These are phyloP conservation scores for Polyporus arcularius DNA, from an alignment of 768 basidiomycete genomes.

Conservation along the genomic window DNA sequence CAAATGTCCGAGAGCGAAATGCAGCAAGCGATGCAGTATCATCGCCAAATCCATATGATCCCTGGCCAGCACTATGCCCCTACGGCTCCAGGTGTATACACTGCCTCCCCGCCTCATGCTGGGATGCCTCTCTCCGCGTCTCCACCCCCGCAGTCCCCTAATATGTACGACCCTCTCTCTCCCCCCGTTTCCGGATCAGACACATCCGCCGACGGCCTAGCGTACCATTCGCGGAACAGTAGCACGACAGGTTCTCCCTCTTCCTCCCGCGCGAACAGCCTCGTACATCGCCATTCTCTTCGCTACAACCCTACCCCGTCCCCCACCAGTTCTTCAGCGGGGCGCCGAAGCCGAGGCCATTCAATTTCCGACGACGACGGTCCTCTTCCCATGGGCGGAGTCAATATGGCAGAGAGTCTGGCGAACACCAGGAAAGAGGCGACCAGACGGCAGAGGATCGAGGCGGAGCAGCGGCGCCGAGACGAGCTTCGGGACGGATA, in stretches of 20 bases:
- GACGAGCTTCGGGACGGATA: constrained; percentile 92
- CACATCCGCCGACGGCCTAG: constrained; percentile 77
- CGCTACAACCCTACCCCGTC: constrained; percentile 85
- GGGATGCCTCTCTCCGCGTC: constrained; percentile 55
- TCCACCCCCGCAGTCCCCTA: constrained; percentile 74
- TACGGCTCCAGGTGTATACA: constrained; percentile 56
- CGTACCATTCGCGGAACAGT: constrained; percentile 74
- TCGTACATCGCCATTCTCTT: constrained; percentile 69
- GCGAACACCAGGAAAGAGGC: constrained; percentile 83
- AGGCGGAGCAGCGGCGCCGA: constrained; percentile 86
- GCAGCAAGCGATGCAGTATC: constrained; percentile 63
- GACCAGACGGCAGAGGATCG: constrained; percentile 80
- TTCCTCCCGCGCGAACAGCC: constrained; percentile 72
- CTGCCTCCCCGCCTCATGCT: constrained; percentile 59
- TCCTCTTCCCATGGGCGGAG: constrained; percentile 51
- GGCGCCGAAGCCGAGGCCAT: constrained; percentile 64
- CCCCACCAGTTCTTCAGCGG: constrained; percentile 68
- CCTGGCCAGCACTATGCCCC: constrained; percentile 52
- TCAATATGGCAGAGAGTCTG: constrained; percentile 66
- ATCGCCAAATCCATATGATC: constrained; percentile 63
- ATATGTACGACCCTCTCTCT: constrained; percentile 82
- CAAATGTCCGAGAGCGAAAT: constrained; percentile 67
- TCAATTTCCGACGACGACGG: constrained; percentile 74
- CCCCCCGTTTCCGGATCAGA: constrained; percentile 89
- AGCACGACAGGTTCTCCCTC: constrained; percentile 76